Evolutionary conservation across 2,329 filamentous ascomycete genomes (phyloP), one percentile per base, ranked within the genome.

Genomic region (Aureobasidium sp.): DNA sequence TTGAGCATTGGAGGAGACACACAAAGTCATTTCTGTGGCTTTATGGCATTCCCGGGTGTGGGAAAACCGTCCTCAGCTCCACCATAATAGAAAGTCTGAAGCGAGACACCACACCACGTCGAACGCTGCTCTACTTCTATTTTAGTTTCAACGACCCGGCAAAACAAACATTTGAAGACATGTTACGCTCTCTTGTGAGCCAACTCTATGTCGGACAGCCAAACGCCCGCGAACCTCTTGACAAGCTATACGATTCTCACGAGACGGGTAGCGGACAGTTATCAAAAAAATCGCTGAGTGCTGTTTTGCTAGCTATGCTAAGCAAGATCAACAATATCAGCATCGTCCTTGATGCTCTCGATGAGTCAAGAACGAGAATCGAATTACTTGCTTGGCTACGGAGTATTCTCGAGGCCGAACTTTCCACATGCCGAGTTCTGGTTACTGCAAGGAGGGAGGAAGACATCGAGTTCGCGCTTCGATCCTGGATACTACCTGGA

Each of bases 61-160:
- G 62, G 6, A 63, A 63, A 42, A 63, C 62, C 1, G 42, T 63
- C 5, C 62, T 63, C 15, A 60, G 57, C 29, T 54, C 62, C 5
- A 40, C 62, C 6, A 37, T 60, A 3, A 48, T 63, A 22, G 24
- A 60, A 8, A 6, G 52, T 5, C 11, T 60, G n/a, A 52, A 37
- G 17, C 52, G 12, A 8, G 19, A 42, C 15, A n/a, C 17, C 7
- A 9, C 12, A 7, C 8, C 19, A 11, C 19, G 9, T n/a, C 54
- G 17, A 50, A 4, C 4, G 14, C 35, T 60, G 14, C 47, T 60
- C 12, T 60, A 37, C 22, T 60, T 60, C 37, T 60, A 52, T 33
- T 60, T 60, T 8, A 47, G 44, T 27, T 60, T 60, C 39, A 60
- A 35, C 27, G 57, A 50, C 5, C 2, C 11, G 24, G 11, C 11